A percentile compares a stretch with the other conserved stretches of the same genome.
Conservation (phyloP, 495 filamentous ascomycete species). For the Talaromyces nanjingensis region DNA sequence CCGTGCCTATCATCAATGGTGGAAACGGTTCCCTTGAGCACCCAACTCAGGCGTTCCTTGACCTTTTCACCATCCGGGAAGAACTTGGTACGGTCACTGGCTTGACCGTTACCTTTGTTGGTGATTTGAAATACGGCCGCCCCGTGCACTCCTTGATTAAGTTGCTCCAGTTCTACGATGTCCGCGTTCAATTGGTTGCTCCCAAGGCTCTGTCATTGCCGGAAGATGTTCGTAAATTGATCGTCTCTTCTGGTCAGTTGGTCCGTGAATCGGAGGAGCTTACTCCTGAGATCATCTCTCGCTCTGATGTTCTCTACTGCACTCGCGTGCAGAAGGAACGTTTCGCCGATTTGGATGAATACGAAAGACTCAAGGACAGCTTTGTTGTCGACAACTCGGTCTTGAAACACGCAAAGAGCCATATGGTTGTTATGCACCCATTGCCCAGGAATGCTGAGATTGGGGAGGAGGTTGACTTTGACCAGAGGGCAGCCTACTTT, state of each 20-base stretch:
- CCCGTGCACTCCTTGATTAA: constrained; percentile 93
- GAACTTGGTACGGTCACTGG: constrained; percentile 92
- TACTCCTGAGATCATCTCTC: constrained; percentile 75
- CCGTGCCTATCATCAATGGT: constrained; percentile 91
- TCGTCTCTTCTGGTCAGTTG: constrained; percentile 68
- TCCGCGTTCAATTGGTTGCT: constrained; percentile 84
- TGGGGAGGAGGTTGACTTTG: constrained; percentile 91
- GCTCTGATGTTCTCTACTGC: constrained; percentile 88
- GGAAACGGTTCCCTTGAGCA: constrained; percentile 94
- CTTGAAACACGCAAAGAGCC: constrained; percentile 84
- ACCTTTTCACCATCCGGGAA: constrained; percentile 96
- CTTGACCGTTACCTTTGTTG: constrained; percentile 89
- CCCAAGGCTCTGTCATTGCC: constrained; percentile 76
- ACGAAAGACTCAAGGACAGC: constrained; percentile 77
- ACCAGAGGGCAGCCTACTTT: constrained; percentile 95
- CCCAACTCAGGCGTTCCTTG: constrained; percentile 96
- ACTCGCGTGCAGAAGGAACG: constrained; percentile 95
- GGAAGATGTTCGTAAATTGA: constrained; percentile 57
- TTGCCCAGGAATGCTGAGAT: constrained; percentile 90
- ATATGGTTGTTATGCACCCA: constrained; percentile 92
- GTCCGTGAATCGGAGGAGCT: constrained; percentile 65
- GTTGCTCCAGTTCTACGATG: constrained; percentile 89
- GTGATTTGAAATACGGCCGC: constrained; percentile 86
- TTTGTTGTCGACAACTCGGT: constrained; percentile 85
- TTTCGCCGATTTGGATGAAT: constrained; percentile 70